Conservation (phyloP, 1,284 basidiomycete species). For the Apiotrichum sp. region DNA sequence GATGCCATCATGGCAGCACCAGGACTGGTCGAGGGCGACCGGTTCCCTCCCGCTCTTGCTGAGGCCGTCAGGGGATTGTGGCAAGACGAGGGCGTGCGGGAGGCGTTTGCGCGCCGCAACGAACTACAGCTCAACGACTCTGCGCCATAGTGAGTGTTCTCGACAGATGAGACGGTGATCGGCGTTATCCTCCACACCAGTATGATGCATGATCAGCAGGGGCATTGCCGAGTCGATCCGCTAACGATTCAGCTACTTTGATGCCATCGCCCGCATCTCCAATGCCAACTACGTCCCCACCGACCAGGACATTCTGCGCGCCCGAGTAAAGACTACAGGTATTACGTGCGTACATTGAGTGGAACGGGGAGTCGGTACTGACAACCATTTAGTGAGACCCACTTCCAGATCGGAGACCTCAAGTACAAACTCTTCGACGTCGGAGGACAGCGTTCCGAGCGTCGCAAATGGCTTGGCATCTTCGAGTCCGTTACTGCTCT, state of each 20-base stretch:
- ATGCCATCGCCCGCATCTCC: slow-evolving; percentile 78
- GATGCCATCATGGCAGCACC: slow-evolving; percentile 74
- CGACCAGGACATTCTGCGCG: slow-evolving; percentile 90
- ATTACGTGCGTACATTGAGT: slow-evolving; percentile 55
- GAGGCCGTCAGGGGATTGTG: slow-evolving; percentile 81
- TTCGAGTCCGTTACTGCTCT: slow-evolving; percentile 68
- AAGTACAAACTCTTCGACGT: slow-evolving; percentile 73
- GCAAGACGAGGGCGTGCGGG: slow-evolving; percentile 77
- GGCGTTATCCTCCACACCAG: too few species aligned
- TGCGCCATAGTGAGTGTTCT: slow-evolving; percentile 65
- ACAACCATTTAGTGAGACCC: slow-evolving; percentile 58
- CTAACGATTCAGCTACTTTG: slow-evolving; percentile 64
- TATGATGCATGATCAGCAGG: too few species aligned
- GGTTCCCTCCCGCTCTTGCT: slow-evolving; percentile 68
- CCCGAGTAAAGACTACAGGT: slow-evolving; percentile 92
- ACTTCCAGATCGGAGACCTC: slow-evolving; percentile 81
- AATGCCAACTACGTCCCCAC: slow-evolving; percentile 71
- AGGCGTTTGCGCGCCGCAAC: slow-evolving; percentile 75
- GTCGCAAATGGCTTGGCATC: slow-evolving; percentile 83
- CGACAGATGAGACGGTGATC: neutral
- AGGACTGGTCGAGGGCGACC: slow-evolving; percentile 74
- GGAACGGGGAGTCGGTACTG: neutral
- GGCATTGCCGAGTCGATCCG: too few species aligned
- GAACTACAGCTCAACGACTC: slow-evolving; percentile 97
- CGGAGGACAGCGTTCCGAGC: slow-evolving; percentile 21